A percentile compares a stretch with the other conserved stretches of the same genome.
phyloP scores from a whole-genome alignment of 129 eudicot genomes.

The Artemisia tridentata region DNA sequence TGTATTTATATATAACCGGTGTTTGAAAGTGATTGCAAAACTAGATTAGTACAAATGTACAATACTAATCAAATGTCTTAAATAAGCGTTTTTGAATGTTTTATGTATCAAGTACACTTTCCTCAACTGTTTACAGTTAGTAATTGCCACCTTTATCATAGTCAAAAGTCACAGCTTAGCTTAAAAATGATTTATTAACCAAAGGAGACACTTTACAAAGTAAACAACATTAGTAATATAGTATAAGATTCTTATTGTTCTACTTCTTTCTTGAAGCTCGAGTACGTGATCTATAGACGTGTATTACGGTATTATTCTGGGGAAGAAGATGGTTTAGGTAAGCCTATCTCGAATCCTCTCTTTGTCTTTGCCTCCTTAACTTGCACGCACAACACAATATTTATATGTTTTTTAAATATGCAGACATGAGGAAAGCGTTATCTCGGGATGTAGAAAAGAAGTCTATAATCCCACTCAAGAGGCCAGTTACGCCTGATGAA shows the following conservation, averaged over 20 bases:
- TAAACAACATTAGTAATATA: conserved; percentile 5
- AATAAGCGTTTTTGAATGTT: neutral
- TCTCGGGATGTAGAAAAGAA: conserved; percentile 89
- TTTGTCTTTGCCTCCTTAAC: neutral
- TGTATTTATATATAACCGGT: neutral
- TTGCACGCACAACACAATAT: neutral
- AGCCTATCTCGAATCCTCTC: conserved; percentile 14
- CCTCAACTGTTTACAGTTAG: too few relatives aligned
- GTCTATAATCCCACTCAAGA: conserved; percentile 86
- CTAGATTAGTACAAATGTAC: neutral
- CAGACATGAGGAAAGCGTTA: conserved; percentile 98
- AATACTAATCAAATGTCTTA: neutral
- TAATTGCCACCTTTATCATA: neutral
- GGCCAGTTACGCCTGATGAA: conserved; percentile 97
- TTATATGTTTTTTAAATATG: conserved; percentile 10
- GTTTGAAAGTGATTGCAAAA: neutral
- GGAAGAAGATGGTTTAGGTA: conserved; percentile 98
- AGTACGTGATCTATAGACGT: conserved; percentile 76
- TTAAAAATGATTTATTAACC: conserved; percentile 11
- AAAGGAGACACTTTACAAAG: neutral
- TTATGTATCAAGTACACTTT: neutral
- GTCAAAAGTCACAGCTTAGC: neutral
- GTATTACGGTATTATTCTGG: conserved; percentile 95
- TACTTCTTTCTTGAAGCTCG: conserved; percentile 59
- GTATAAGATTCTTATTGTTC: conserved; percentile 16